phyloP scores from a whole-genome alignment of 2,329 filamentous ascomycete genomes.

The Myriosclerotinia duriaeana region DNA sequence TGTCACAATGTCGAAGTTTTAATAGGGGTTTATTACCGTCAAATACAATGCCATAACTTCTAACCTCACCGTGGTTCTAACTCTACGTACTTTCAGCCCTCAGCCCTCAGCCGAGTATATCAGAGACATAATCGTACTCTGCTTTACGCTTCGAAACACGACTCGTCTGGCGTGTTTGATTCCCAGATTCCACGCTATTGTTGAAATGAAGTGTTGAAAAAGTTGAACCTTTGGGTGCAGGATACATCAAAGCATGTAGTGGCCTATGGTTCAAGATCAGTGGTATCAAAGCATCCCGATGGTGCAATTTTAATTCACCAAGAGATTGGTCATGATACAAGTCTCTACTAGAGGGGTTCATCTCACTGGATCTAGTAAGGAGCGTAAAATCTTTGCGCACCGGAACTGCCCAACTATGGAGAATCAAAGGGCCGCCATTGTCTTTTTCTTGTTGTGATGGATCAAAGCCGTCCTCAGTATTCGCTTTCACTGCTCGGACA shows the following conservation, averaged over 20 bases:
- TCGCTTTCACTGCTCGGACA: neutral
- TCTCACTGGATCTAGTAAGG: neutral
- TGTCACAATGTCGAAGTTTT: too few species aligned
- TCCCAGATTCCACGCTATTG: neutral
- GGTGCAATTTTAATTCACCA: neutral
- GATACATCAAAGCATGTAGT: slow-evolving; percentile 13
- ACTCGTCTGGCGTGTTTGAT: neutral
- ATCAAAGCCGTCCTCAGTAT: too few species aligned
- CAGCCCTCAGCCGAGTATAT: slow-evolving; percentile 3
- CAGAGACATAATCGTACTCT: neutral
- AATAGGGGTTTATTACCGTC: too few species aligned
- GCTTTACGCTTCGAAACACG: neutral
- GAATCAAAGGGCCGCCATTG: neutral
- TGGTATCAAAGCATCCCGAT: slow-evolving; percentile 5
- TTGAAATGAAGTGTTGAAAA: neutral
- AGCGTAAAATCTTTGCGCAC: neutral
- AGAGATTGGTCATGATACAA: neutral
- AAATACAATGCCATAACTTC: too few species aligned
- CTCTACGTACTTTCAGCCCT: neutral
- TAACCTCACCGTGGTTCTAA: neutral
- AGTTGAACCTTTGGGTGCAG: neutral
- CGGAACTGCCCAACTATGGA: slow-evolving; percentile 13
- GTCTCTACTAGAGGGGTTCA: too few species aligned
- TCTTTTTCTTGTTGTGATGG: too few species aligned
- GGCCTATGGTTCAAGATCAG: slow-evolving; percentile 4